Base-by-base conservation (phyloP, 306 rosid species). In the Quercus bicolor region DNA sequence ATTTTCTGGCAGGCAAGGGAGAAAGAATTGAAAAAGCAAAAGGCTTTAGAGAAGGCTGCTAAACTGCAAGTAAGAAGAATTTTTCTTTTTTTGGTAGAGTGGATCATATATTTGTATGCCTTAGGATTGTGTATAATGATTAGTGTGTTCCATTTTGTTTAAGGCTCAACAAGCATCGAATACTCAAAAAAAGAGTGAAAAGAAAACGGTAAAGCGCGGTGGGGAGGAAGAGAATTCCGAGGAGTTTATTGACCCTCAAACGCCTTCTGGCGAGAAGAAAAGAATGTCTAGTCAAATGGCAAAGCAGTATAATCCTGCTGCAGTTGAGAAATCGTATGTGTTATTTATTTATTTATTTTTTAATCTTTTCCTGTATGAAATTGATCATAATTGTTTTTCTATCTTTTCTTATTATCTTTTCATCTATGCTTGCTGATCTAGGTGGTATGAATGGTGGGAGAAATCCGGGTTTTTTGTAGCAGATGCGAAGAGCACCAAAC, bases 401-500 rank as follows among this genome's bases (percentile, higher is more conserved):
- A 40, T 40, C 45, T 37, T 7, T 37, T 37, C 43, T 37, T 6
- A 37, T 37, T 37, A 37, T 37, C 43, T 40, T 75, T 54, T 76
- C 26, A 79, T 73, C 79, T 64, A 16, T 78, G 28, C 74, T 83
- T 87, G 77, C 33, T 79, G 29, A 75, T 74, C 55, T 80, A 95
- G 99, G 94, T 95, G 99, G 99, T 95, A 95, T 66, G 86, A 78
- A 21, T 93, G 97, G 98, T 95, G 98, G 99, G 99, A 95, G 90
- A 82, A 95, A 56, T 83, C 98, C 8, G 82, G 82, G 10, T 87
- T 45, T 72, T 95, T 93, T 79, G 94, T 85, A 78, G 97, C 98
- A 75, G 96, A 95, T 79, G 90, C 89, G 40, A 90, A 77, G 75
- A 90, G 99, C 97, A 70, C 92, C 71, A 95, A 95, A 79, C 90